Evolutionary conservation across 768 basidiomycete genomes (phyloP).

Genomic region (Mycena rosella): DNA sequence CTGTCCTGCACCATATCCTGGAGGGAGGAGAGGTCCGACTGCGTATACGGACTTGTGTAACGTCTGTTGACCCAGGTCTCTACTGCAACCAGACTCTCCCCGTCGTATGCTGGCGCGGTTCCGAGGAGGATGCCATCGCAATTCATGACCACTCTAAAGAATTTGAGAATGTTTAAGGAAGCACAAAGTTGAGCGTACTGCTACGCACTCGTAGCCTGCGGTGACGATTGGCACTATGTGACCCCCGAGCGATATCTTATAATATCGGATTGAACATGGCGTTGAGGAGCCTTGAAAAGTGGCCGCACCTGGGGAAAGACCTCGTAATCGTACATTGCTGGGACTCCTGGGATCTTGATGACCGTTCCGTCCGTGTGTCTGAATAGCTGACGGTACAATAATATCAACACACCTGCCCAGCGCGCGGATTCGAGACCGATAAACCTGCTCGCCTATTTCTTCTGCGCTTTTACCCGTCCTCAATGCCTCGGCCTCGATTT

Average conservation of each 20-base stretch:
- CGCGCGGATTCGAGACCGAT: not conserved
- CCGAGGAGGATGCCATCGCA: conserved; percentile 6
- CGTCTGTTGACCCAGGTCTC: not conserved
- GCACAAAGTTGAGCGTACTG: too few species aligned
- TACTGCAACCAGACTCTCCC: conserved; percentile 16
- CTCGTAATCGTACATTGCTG: conserved; percentile 24
- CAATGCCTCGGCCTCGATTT: conserved; percentile 10
- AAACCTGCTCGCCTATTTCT: conserved; percentile 9
- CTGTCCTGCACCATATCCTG: not conserved
- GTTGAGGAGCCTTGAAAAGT: not conserved
- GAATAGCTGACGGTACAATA: not conserved
- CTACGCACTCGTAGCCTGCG: not conserved
- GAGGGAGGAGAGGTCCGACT: conserved; percentile 23
- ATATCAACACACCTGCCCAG: too few species aligned
- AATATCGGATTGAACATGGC: not conserved
- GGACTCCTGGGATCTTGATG: not conserved
- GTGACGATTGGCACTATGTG: not conserved
- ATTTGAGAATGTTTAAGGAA: too few species aligned
- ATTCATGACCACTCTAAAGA: not conserved
- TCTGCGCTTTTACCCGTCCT: not conserved
- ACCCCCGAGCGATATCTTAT: not conserved
- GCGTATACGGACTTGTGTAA: conserved; percentile 8
- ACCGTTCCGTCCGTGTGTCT: not conserved
- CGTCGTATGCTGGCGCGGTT: conserved; percentile 4
- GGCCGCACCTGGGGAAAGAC: not conserved